Evolutionary conservation across 257 asterid species (phyloP).

Genomic region (Galeopsis tetrahit): DNA sequence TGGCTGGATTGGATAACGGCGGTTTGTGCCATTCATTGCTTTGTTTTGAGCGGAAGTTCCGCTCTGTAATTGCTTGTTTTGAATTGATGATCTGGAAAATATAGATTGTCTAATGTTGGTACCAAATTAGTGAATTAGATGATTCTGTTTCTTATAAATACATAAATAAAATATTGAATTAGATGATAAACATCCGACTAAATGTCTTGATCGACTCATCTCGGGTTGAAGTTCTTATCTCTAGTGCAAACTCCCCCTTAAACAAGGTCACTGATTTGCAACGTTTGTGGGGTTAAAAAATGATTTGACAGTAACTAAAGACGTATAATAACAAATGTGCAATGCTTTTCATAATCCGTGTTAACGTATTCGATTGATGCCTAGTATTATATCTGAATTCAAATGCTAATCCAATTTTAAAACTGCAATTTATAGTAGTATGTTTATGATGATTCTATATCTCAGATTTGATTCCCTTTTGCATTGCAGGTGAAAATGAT

Average conservation of each 20-base stretch:
- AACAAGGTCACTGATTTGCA: neutral
- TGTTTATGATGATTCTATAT: neutral
- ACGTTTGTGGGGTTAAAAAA: neutral
- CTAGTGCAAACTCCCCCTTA: neutral
- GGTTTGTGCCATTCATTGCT: neutral
- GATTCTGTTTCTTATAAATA: neutral
- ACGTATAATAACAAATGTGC: neutral
- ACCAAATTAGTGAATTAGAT: neutral
- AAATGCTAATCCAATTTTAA: neutral
- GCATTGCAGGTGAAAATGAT: constrained; percentile 74
- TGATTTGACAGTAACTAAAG: neutral
- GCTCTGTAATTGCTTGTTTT: neutral
- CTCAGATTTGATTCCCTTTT: constrained; percentile 6
- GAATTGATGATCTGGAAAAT: neutral
- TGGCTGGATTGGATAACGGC: neutral
- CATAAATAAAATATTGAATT: neutral
- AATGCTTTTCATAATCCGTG: neutral
- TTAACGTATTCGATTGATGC: neutral
- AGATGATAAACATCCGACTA: neutral
- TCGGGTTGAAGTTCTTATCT: neutral
- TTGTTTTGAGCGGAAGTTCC: constrained; percentile 1
- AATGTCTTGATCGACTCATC: neutral
- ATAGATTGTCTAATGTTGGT: neutral
- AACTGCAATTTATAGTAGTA: neutral
- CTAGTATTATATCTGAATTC: neutral